Conservation (phyloP, 495 filamentous ascomycete species). For the Podospora pseudoanserina region DNA sequence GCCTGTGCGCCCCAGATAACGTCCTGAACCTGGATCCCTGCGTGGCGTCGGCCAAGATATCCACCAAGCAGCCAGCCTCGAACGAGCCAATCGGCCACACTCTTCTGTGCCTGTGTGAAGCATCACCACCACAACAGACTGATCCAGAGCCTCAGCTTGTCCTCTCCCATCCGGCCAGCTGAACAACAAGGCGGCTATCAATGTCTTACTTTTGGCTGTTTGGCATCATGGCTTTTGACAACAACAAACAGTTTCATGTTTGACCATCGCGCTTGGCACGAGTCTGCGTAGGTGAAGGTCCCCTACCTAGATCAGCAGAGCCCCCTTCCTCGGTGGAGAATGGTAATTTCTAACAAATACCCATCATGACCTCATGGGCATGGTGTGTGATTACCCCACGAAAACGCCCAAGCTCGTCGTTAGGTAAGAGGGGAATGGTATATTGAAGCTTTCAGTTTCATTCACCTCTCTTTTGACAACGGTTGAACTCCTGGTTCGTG, state of each 20-base stretch:
- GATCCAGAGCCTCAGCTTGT: not conserved
- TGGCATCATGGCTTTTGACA: not conserved
- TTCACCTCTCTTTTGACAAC: not conserved
- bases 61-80: not conserved
- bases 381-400: not conserved
- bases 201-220: not conserved
- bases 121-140: not conserved
- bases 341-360: not conserved
- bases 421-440: not conserved
- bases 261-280: not conserved
- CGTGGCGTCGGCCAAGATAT: constrained; percentile 7
- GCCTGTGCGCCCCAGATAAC: constrained; percentile 14
- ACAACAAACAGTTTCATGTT: not conserved
- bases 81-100: constrained; percentile 6
- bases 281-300: not conserved
- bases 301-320: not conserved
- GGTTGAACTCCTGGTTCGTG: not conserved
- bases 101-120: not conserved
- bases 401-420: not conserved
- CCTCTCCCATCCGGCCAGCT: not conserved
- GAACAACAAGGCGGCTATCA: not conserved
- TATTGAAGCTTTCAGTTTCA: not conserved
- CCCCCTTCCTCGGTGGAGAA: not conserved
- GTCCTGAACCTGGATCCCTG: constrained; percentile 11
- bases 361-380: not conserved